Base-by-base conservation (phyloP, 1,139 yeast species). In the Kodamaea alishanica region DNA sequence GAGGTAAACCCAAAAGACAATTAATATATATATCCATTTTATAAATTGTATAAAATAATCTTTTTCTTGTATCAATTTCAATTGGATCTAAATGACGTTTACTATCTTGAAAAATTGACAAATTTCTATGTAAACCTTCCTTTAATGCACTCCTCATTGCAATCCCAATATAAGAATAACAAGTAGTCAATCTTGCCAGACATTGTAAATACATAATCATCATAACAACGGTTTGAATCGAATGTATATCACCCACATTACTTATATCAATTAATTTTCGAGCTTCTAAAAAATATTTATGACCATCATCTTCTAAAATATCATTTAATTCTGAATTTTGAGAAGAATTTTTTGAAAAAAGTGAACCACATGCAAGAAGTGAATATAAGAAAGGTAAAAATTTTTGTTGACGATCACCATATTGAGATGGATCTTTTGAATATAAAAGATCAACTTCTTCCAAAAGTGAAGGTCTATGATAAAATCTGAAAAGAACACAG, bases 11-110 rank as follows among this genome's bases (percentile, higher is more conserved):
- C 45, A 90, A 61, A 73, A 90, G 81, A 2, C 96, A 87, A 59
- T 88, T 88, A 44, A 88, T 86, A 56, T 89, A 89, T 35, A 89
- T 80, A 55, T 90, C 97, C 89, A 89, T 81, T 56, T 89, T 89
- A 58, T 88, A 84, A 46, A 90, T 84, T 1, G 96, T 85, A 79
- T 87, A 89, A 55, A 89, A 89, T 27, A 89, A 65, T 46, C 97
- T 70, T 56, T 87, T 89, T 42, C 97, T 70, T 28, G 88, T 85
- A 56, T 90, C 97, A 28, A 83, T 67, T 57, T 87, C 96, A 33
- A 88, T 82, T 0, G 95, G 95, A 50, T 84, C 84, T 51, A 85
- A 78, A 42, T 63, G 63, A 26, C 74, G 48, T 37, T 63, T 65
- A 1, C 73, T 77, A 53, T 74, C 77, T 42, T 70, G 75, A 47